phyloP scores from a whole-genome alignment of 345 rosid species.

The Eucalyptus tenuipes region DNA sequence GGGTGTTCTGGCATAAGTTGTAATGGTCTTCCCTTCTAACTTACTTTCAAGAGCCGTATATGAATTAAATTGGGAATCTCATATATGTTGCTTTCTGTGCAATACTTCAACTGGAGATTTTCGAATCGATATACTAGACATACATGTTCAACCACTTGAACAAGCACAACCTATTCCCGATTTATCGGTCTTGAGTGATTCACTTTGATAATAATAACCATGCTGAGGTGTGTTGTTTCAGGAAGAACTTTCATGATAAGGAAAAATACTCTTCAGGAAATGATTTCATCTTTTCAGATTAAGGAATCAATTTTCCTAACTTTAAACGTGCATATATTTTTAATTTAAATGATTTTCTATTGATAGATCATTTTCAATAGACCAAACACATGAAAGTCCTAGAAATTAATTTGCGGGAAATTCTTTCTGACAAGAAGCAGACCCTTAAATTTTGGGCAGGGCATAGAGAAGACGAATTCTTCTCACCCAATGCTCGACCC shows the following conservation, averaged over 20 bases:
- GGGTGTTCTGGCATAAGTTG: background rate
- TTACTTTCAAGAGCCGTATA: background rate
- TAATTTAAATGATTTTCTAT: background rate
- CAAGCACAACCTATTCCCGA: background rate
- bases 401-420: background rate
- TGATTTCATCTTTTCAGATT: background rate
- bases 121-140: background rate
- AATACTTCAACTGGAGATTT: background rate
- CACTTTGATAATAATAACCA: too few species aligned
- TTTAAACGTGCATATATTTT: background rate
- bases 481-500: too few species aligned
- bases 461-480: background rate
- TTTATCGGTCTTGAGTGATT: background rate
- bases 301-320: background rate
- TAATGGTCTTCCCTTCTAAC: background rate
- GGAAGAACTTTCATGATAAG: background rate
- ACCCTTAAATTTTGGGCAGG: background rate
- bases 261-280: accelerated
- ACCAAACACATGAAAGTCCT: background rate
- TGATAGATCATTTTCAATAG: accelerated
- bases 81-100: background rate
- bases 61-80: background rate
- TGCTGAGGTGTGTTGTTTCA: accelerated
- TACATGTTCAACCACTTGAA: background rate
- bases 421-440: background rate